A percentile compares a stretch with the other conserved stretches of the same genome.
Conservation (phyloP, 1,284 basidiomycete genomes). For the Leucoagaricus sp. region DNA sequence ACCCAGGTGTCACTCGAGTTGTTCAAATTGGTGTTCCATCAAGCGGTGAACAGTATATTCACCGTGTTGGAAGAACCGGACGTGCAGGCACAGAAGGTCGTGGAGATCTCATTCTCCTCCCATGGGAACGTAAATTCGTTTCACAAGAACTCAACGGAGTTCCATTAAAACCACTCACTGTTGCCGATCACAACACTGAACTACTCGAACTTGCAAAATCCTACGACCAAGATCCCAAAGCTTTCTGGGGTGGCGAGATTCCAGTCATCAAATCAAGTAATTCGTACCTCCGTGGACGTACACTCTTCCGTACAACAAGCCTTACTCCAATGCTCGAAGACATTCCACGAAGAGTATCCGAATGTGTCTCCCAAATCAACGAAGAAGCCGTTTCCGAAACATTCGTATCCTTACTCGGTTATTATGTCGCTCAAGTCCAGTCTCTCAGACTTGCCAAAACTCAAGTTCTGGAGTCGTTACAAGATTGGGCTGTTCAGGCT, state of each 20-base stretch:
- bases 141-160: constrained; percentile 66
- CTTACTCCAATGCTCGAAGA: constrained; percentile 24
- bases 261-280: constrained; percentile 1
- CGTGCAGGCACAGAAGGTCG: constrained; percentile 74
- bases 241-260: constrained; percentile 21
- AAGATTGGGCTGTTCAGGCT: constrained; percentile 59
- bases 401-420: constrained; percentile 76
- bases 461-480: constrained; percentile 62
- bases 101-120: constrained; percentile 85
- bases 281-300: constrained; percentile 19
- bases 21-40: constrained; percentile 89
- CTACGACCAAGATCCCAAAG: constrained; percentile 50
- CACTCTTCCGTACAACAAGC: neutral
- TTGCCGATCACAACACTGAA: constrained; percentile 52
- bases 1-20: constrained; percentile 89
- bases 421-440: constrained; percentile 60
- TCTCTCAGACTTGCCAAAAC: constrained; percentile 51
- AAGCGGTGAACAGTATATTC: constrained; percentile 80
- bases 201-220: constrained; percentile 50
- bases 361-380: constrained; percentile 48
- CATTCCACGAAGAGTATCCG: constrained; percentile 35
- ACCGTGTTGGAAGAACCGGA: constrained; percentile 92
- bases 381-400: constrained; percentile 61
- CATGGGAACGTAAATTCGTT: constrained; percentile 82
- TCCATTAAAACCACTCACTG: constrained; percentile 66